A percentile compares a stretch with the other conserved stretches of the same genome.
Evolutionary conservation across 1,284 basidiomycete species (phyloP).

Genomic region (Boletus subluridellus): DNA sequence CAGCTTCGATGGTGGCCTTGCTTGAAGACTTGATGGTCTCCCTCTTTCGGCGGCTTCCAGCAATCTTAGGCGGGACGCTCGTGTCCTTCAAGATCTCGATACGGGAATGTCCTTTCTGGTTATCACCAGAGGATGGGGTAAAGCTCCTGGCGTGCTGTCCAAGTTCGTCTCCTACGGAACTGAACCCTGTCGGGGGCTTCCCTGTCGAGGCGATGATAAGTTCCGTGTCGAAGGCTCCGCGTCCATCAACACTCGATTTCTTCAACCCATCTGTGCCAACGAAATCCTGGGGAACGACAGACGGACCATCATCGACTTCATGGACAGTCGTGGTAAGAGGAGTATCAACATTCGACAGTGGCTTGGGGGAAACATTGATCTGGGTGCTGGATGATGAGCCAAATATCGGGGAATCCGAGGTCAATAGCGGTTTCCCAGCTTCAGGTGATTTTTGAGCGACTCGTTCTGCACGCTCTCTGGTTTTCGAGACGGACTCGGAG

Average conservation of each 20-base stretch:
- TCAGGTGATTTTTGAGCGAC: not conserved
- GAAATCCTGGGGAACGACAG: not conserved
- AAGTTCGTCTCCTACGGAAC: not conserved
- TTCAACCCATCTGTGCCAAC: not conserved
- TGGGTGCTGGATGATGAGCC: slow-evolving; percentile 18
- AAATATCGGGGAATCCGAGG: slow-evolving; percentile 9
- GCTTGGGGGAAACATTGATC: slow-evolving; percentile 12
- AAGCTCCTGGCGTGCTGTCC: not conserved
- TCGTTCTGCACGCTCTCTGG: not conserved
- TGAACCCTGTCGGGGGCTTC: not conserved
- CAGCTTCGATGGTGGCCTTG: slow-evolving; percentile 11
- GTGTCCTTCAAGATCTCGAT: slow-evolving; percentile 2
- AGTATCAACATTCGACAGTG: slow-evolving; percentile 1
- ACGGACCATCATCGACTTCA: not conserved
- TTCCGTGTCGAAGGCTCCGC: not conserved
- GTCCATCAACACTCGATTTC: not conserved
- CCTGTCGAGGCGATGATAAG: not conserved
- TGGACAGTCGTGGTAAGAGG: not conserved
- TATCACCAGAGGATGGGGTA: not conserved
- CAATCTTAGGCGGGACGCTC: slow-evolving; percentile 10
- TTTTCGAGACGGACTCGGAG: not conserved
- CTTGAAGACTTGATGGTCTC: slow-evolving; percentile 12
- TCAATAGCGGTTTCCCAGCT: not conserved
- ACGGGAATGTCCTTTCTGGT: not conserved
- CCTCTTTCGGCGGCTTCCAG: slow-evolving; percentile 32